phyloP scores from a whole-genome alignment of 306 rosid genomes.

The Luffa aegyptiaca region DNA sequence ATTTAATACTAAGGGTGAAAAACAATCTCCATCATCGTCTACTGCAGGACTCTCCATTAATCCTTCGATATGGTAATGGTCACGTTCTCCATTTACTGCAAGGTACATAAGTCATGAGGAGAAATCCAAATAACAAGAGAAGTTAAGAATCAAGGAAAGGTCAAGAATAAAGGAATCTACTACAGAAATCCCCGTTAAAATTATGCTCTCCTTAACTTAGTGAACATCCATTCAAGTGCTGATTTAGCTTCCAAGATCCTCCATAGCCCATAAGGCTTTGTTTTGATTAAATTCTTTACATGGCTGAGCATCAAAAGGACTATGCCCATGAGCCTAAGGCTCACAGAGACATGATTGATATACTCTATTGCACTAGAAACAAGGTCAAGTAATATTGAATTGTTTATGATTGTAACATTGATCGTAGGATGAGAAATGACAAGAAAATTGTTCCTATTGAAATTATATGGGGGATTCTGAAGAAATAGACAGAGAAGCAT shows the following conservation, averaged over 20 bases:
- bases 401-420: no score
- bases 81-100: slow-evolving; percentile 60
- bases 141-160: background rate
- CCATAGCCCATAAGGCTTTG: slow-evolving; percentile 44
- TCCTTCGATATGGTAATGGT: slow-evolving; percentile 73
- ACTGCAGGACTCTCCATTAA: slow-evolving; percentile 89
- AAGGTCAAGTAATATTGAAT: no score
- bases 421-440: no score
- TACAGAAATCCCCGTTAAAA: background rate
- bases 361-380: no score
- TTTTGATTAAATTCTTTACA: slow-evolving; percentile 38
- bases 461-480: no score
- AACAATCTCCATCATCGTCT: slow-evolving; percentile 88
- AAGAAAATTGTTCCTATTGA: no score
- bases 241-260: slow-evolving; percentile 52
- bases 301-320: slow-evolving; percentile 71
- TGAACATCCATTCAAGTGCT: slow-evolving; percentile 35
- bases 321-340: no score
- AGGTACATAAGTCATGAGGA: slow-evolving; percentile 15
- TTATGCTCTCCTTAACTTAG: slow-evolving; percentile 31
- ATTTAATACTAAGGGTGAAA: slow-evolving; percentile 71
- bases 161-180: background rate
- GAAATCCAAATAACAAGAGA: background rate
- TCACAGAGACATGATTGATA: no score
- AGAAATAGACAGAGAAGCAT: no score